These are phyloP conservation scores for Leucocoprinus leucothites DNA, from an alignment of 768 basidiomycete genomes.

Conservation along the genomic window DNA sequence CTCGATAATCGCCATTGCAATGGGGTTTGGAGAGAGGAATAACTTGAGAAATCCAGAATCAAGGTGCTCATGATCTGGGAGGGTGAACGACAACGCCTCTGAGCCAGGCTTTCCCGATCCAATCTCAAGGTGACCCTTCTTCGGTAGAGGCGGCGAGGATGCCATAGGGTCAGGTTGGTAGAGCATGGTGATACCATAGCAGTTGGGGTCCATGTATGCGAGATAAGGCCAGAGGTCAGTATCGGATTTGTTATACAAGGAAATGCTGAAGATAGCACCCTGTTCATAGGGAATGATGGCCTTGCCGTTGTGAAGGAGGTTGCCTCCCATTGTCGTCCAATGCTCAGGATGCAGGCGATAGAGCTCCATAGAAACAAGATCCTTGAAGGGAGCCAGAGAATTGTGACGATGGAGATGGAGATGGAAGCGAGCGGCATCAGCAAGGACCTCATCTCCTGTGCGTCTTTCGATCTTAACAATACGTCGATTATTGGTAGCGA, in stretches of 20 bases:
- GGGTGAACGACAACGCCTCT: conserved; percentile 43
- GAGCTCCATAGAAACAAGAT: conserved; percentile 51
- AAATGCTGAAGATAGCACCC: conserved; percentile 42
- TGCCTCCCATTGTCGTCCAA: conserved; percentile 40
- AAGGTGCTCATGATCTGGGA: conserved; percentile 31
- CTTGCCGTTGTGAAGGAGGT: conserved; percentile 45
- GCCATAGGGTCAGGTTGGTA: conserved; percentile 44
- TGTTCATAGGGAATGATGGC: conserved; percentile 44
- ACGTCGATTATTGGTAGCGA: conserved; percentile 31
- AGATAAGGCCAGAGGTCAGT: conserved; percentile 62
- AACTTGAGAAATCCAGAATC: conserved; percentile 55
- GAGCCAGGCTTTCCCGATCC: conserved; percentile 41
- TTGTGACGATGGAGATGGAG: conserved; percentile 55
- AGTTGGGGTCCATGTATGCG: conserved; percentile 56
- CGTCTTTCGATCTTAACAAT: conserved; percentile 34
- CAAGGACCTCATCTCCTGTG: conserved; percentile 37
- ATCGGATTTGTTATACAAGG: conserved; percentile 48
- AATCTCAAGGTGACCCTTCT: conserved; percentile 35
- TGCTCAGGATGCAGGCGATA: conserved; percentile 43
- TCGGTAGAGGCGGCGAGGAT: conserved; percentile 40
- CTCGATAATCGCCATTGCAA: conserved; percentile 47
- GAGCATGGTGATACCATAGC: conserved; percentile 50
- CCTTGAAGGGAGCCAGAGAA: conserved; percentile 40
- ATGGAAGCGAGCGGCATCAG: conserved; percentile 58
- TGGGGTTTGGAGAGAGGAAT: conserved; percentile 51